Base-by-base conservation (phyloP, 2,329 filamentous ascomycete genomes). In the Basipetospora chlamydospora region DNA sequence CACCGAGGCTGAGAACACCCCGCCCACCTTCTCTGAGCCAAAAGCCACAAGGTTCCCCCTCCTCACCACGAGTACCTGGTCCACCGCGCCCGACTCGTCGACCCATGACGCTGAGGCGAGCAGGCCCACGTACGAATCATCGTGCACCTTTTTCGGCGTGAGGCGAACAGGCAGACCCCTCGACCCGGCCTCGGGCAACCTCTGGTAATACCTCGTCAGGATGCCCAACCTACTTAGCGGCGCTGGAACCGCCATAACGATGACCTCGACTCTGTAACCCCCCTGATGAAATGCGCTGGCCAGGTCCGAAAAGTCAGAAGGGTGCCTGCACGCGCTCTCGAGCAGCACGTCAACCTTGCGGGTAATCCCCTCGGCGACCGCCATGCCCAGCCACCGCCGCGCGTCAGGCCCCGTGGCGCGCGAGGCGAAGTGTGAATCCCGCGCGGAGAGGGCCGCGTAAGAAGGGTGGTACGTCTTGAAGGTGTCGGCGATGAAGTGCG, bases 401-500 rank as follows among this genome's bases (percentile, higher is more conserved):
- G 63, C 63, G 43, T 63, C 60, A 26, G 48, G 47, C 3, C 55
- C 50, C 3, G 60, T 56, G 5, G 59, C 59, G 0, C 54, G 46
- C 3, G 56, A 58, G 3, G 63, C 59, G 13, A 60, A 49, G 25
- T 13, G 11, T n/a, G 36, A 33, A 16, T 21, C 20, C 3, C 48
- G 41, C 4, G 58, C 54, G 11, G 46, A 41, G 13, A 48, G 42
- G 5, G 57, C 42, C 11, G 43, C 21, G 47, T 63, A 64, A 13
- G 50, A 41, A 0, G 63, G 63, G 47, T 67, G 63, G 49, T 64
- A 59, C 4, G 57, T 55, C 45, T 67, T 67, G 57, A 63, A 65
- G 16, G 59, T 60, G 53, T 66, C 63, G 37, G 63, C 61, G 38
- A 66, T 59, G 43, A 67, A 55, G 49, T 67, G 63, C 13, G 53